Evolutionary conservation across 148 eudicot species (phyloP).

Genomic region (Pharnaceum exiguum): DNA sequence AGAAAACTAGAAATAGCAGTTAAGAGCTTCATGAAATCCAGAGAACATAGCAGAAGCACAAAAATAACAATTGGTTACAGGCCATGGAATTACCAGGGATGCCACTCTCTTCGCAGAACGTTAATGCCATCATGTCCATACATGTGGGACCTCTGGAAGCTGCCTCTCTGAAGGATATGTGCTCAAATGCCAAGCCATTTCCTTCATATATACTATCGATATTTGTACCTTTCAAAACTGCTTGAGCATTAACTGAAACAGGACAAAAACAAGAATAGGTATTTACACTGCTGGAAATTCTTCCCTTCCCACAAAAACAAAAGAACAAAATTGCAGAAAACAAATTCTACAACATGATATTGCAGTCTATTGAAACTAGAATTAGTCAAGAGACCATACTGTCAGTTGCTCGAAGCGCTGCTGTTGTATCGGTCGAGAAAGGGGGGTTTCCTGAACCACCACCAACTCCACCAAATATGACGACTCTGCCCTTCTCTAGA

Average conservation of each 20-base stretch:
- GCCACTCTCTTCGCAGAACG: slow-evolving; percentile 83
- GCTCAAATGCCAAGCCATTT: slow-evolving; percentile 57
- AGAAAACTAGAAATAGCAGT: no score
- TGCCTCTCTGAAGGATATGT: slow-evolving; percentile 79
- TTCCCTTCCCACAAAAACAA: no score
- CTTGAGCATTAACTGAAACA: slow-evolving; percentile 85
- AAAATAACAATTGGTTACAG: no score
- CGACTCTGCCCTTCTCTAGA: slow-evolving; percentile 91
- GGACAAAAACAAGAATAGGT: background rate
- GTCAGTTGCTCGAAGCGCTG: slow-evolving; percentile 95
- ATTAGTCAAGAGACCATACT: slow-evolving; percentile 38
- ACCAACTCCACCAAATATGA: slow-evolving; percentile 94
- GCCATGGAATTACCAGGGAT: slow-evolving; percentile 94
- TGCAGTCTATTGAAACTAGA: background rate
- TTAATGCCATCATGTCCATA: slow-evolving; percentile 86
- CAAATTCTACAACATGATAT: no score
- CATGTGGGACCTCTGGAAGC: slow-evolving; percentile 67
- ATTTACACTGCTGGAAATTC: no score
- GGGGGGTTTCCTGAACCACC: slow-evolving; percentile 91
- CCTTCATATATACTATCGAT: slow-evolving; percentile 59
- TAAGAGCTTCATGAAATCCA: no score
- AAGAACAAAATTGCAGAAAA: background rate
- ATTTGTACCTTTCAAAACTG: slow-evolving; percentile 80
- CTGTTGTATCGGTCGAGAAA: slow-evolving; percentile 93
- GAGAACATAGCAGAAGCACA: no score